Evolutionary conservation across 805 yeast genomes (phyloP), one percentile per base, ranked within the genome.

Genomic region (Saturnispora serradocipensis): DNA sequence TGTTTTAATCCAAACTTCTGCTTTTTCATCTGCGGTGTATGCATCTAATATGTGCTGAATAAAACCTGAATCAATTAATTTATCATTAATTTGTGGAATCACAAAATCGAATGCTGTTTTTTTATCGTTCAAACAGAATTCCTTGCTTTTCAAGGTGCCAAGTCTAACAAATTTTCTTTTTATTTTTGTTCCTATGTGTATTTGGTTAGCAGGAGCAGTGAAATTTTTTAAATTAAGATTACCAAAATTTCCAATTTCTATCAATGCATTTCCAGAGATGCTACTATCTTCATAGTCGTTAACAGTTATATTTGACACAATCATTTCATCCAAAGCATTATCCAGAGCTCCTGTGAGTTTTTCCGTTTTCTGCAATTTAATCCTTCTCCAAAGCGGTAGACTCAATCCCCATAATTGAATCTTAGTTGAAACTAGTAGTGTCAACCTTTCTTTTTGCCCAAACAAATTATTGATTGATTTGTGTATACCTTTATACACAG

Each of bases 111-210:
- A 16, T 3, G 25, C 25, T 28, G 16, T 16, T 27, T 22, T n/a
- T 7, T 30, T 15, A 15, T 43, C 32, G 13, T 11, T 42, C 28
- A 38, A n/a, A 24, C n/a, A 3, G 20, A 45, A 43, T 15, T 51
- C 22, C 4, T 35, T 32, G 5, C 44, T 5, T 4, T 43, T 43
- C 6, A 53, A 16, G n/a, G 45, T 43, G 3, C 34, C 20, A 11
- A 55, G 25, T n/a, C 51, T 40, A 22, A 44, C 27, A 30, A 51
- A 53, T 7, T 8, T 24, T 6, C 42, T 48, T 7, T 27, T 16
- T 8, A 48, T 30, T n/a, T 38, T 32, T 11, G 51, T 15, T 6
- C 56, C 56, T 13, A 49, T 11, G 16, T 30, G 47, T 15, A 45
- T 5, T 34, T 50, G 49, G 30, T 45, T 24, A 20, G 38, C 8